Base-by-base conservation (phyloP, 208 protist genomes). In the Wallacemonas collosoma region DNA sequence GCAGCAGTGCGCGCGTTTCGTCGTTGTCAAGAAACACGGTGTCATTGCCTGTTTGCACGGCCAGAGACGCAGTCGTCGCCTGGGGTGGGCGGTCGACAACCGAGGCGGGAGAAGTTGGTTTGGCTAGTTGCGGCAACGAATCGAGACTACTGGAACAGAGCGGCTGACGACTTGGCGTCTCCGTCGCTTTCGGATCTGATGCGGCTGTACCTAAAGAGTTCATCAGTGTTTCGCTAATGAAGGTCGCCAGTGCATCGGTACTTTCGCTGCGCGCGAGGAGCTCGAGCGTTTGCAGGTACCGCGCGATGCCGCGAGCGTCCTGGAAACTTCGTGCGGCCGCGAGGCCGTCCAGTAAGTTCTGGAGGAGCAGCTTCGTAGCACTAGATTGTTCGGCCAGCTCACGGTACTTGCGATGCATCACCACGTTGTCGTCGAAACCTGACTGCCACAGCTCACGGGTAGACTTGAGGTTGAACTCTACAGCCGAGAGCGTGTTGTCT, bases 351-450 rank as follows among this genome's bases (percentile, higher is more conserved):
- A 95, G 73, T 47, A 95, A 57, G 65, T 93, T 93, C 47, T 81
- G 72, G 54, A 97, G 60, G 38, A 97, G 70, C 43, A 93, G 65
- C 56, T 85, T 82, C 36, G 73, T 79, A 14, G 71, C 63, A 44
- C 81, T 85, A 9, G 85, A 44, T 70, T 89, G 73, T 68, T 88
- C 81, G 50, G 84, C 76, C n/a, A 93, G 72, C 2, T 57, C 45
- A 43, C 92, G 84, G 66, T 86, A 95, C 53, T 93, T 84, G 53
- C 87, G 79, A 68, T 97, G 90, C 82, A 97, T 88, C 15, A 79
- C 45, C 2, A 78, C 82, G 69, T 97, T 97, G 38, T 95, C 93
- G 43, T 87, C 86, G 51, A 90, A 81, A 17, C 88, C 88, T 8
- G 77, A 80, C 54, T 84, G 71, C 90, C 93, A 97, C 45, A 95